Evolutionary conservation across 768 basidiomycete species (phyloP), one percentile per base, ranked within the genome.

Genomic region (Boletus huronensis): DNA sequence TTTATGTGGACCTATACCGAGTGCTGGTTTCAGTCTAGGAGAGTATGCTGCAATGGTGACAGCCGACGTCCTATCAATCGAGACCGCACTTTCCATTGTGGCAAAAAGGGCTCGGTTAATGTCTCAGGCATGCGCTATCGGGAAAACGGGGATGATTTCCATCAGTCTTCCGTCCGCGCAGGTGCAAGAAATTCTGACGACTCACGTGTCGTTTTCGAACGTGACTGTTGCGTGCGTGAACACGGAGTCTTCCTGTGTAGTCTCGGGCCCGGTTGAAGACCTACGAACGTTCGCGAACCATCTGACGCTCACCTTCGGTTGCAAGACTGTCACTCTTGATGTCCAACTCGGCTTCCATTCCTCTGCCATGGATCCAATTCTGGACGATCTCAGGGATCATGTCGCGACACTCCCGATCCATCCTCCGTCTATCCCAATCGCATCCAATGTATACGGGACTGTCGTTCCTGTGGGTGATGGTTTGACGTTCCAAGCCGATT

Each of bases 31-130:
- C 55, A 90, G 88, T 66, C 75, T 90, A 17, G 88, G 88, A 38
- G 88, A 90, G 72, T 90, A 87, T 51, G 82, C 82, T 8, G 88
- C 85, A 10, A 77, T 90, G 38, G 83, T 84, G 17, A 70, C 77
- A n/a, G 82, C 87, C 0, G 79, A 75, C 1, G 81, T 87, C 1
- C 60, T 90, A 14, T 73, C 75, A 0, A 69, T 89, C 17, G 71
- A 79, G 55, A 80, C 79, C 16, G 86, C 82, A 3, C 72, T 90
- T 14, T 66, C 70, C 5, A 65, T 89, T 25, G 77, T 89, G 38
- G 84, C 82, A 3, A 72, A 71, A 40, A 76, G 87, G 40, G 83
- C 79, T 7, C 76, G 77, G n/a, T 68, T 85, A 14, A 83, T 89
- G 72, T 65, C 74, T 19, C 70, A 68, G 42, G 76, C 73, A 50